Evolutionary conservation across 164 flowering plant species (phyloP), one percentile per base, ranked within the genome.

Genomic region (Magnolia kwangsiensis): DNA sequence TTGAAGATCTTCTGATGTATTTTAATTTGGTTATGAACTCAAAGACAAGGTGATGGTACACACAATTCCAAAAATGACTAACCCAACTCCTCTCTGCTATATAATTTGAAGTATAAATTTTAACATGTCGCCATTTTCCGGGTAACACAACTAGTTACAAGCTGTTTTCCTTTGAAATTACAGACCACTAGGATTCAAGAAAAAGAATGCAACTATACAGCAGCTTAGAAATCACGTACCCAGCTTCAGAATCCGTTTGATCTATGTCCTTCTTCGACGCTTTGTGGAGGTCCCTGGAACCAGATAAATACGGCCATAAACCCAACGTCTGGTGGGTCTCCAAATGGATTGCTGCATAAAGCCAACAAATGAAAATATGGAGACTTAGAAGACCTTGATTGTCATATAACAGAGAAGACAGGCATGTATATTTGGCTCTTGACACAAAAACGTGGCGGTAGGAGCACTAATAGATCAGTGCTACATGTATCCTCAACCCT

Each of bases 241-340:
- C 29, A 70, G 23, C 19, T 19, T 51, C 23, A 37, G 27, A 0
- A 7, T 18, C 69, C 55, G 14, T 9, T 20, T 45, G 58, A 4
- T 61, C 68, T 79, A 87, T 74, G 68, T 67, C 84, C 76, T 78
- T 83, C 86, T 86, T 81, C 82, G 84, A 9, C 59, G 81, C 50
- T 68, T 78, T 50, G 77, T 75, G n/a, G 86, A 80, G 80, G 86
- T 82, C 16, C 83, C 75, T 37, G 87, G 80, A 49, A 91, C 88
- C 76, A 93, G 88, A 83, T 92, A 93, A 63, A 96, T 82, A n/a
- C 99, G 94, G 19, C 99, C 98, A 80, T 96, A 83, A 71, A 94
- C 95, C 99, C 99, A 96, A 37, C 81, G 78, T 76, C 85, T 87
- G 19, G 90, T 87, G 4, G 88, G 85, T 75, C 77, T 85, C 67